phyloP scores from a whole-genome alignment of 805 yeast genomes.

The Saccharomycopsis capsularis region DNA sequence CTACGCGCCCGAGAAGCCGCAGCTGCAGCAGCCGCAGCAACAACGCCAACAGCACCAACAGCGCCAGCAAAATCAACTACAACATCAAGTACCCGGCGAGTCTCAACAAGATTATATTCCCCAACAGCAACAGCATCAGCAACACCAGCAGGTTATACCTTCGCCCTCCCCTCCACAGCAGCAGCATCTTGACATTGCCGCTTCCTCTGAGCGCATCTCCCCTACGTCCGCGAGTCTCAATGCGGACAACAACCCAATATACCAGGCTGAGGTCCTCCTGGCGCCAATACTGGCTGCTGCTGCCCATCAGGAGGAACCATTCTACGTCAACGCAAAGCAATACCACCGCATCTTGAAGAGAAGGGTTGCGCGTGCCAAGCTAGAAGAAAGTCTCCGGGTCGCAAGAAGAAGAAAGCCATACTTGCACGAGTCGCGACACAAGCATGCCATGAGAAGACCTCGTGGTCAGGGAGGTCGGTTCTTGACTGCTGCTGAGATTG shows the following conservation, averaged over 20 bases:
- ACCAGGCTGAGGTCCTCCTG: not conserved
- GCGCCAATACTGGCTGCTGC: not conserved
- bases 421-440: slow-evolving; percentile 93
- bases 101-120: not conserved
- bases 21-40: not conserved
- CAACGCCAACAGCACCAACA: slow-evolving; percentile 3
- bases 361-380: slow-evolving; percentile 85
- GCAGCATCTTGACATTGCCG: not conserved
- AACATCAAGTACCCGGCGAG: slow-evolving; percentile 15
- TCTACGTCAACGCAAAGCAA: slow-evolving; percentile 96
- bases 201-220: not conserved
- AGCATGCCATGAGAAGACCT: slow-evolving; percentile 98
- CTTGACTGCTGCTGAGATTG: slow-evolving; percentile 82
- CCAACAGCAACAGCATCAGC: slow-evolving; percentile 1
- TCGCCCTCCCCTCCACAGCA: not conserved
- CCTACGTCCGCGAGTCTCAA: not conserved
- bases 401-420: slow-evolving; percentile 91
- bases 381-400: slow-evolving; percentile 81
- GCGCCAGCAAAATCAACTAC: not conserved
- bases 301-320: slow-evolving; percentile 64
- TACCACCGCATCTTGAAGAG: slow-evolving; percentile 91
- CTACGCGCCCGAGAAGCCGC: not conserved
- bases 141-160: too few species aligned
- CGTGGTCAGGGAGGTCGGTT: slow-evolving; percentile 99
- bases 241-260: not conserved